Evolutionary conservation across 2,329 filamentous ascomycete species (phyloP), one percentile per base, ranked within the genome.

Genomic region (Penicillium janthinellum): DNA sequence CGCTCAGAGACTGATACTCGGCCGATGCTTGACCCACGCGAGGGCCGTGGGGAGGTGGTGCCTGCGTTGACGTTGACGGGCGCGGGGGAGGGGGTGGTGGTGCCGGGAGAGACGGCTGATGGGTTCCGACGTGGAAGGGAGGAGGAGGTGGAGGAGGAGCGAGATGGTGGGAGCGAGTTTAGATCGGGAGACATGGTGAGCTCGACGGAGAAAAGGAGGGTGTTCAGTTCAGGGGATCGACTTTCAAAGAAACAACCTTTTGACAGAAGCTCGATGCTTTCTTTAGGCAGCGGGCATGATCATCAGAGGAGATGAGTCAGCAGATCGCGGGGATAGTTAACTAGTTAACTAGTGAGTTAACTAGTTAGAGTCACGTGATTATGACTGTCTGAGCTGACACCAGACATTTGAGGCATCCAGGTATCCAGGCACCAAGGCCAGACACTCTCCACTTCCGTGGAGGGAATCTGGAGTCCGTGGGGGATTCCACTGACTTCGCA

Each of bases 101-200:
- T 66, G n/a, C 56, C 61, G 39, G 86, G 84, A 47, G 87, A 87
- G 50, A 85, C 61, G 61, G 70, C 63, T 49, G 69, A 54, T 56
- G 66, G 64, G 61, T 69, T 70, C 63, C 76, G 72, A 49, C 66
- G 62, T 54, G 72, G 72, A 41, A 72, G 68, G 31, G 65, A 71
- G 35, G 76, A 74, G 37, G 77, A 78, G 39, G 73, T 70, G 14
- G 76, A 75, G 37, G 75, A 72, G 4, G 78, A 80, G 63, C 81
- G 81, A 34, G 86, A 88, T 39, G 81, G 78, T 44, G 86, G 85
- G 59, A 92, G 82, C 6, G 88, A 88, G 80, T 91, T 90, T 71
- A 91, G 83, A 78, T 92, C 89, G 53, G 89, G 89, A 65, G 88
- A 84, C 89, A 91, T 90, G 57, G 22, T 57, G 42, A 47, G n/a